Base-by-base conservation (phyloP, 2,329 filamentous ascomycete species). In the Phialemonium atrogriseum region DNA sequence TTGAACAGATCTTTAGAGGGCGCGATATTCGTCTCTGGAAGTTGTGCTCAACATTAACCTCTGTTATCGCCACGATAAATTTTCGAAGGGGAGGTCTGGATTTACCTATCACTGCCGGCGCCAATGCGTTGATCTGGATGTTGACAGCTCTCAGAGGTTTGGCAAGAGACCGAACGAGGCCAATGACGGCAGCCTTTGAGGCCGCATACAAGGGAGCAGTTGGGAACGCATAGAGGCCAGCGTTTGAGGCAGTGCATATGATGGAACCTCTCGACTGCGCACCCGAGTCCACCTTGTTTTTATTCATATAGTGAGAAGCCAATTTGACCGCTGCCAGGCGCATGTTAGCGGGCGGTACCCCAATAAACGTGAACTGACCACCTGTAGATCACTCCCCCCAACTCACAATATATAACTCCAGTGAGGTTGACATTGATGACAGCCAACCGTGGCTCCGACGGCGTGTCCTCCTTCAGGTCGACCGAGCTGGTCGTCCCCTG, bases 171-270 rank as follows among this genome's bases (percentile, higher is more conserved):
- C 68, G 54, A 6, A 71, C 66, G 1, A 70, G 55, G 0, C 60
- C 62, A n/a, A 72, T 52, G 1, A 71, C 51, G 7, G 54, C 68
- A 27, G 56, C 50, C 39, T 73, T 72, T 10, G 60, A 57, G 4
- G 60, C 56, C 3, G 62, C 58, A 39, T 73, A 72, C 5, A 71
- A 41, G 1, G 68, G 68, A 2, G 65, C 63, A 3, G 63, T 56
- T 0, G 66, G 60, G 33, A 73, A 69, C 0, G 66, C 55, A 38
- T 73, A 72, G 1, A 72, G 30, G 1, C 68, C 68, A 2, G 64
- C 66, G 43, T 70, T 70, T 4, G 66, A 70, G 0, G 68, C 60
- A 0, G 68, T 72, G 51, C 66, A 70, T 30, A 72, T 56, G 24
- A 73, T 67, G 6, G 54, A 55, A 0, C 66, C 66, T 16, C 56